phyloP scores from a whole-genome alignment of 257 asterid genomes.

The Forsythia viridissima region DNA sequence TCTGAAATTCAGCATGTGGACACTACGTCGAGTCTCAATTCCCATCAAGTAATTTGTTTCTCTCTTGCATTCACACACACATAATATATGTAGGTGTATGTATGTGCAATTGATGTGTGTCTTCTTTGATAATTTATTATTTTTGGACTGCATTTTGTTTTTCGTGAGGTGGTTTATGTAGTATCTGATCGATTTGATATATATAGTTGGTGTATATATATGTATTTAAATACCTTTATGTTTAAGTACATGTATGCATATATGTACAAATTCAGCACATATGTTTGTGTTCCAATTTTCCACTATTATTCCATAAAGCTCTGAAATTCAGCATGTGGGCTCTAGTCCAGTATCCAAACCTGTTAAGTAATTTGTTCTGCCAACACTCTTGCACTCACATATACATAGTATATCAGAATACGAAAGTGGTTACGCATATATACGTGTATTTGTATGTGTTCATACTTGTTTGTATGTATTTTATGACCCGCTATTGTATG shows the following conservation, averaged over 20 bases:
- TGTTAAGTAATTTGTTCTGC: not conserved
- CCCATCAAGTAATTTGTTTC: constrained; percentile 32
- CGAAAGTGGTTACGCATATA: not conserved
- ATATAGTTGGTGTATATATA: not conserved
- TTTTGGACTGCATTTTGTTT: not conserved
- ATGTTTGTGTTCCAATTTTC: not conserved
- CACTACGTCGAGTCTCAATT: constrained; percentile 40
- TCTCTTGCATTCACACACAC: not conserved
- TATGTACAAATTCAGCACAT: not conserved
- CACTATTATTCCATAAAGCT: not conserved
- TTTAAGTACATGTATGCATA: not conserved
- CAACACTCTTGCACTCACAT: not conserved
- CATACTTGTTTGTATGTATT: not conserved
- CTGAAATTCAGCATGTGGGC: not conserved
- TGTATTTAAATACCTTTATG: not conserved
- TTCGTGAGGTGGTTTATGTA: not conserved
- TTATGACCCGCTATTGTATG: not conserved
- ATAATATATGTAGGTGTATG: not conserved
- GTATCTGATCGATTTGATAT: not conserved
- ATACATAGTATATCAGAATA: not conserved
- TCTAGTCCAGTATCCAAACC: not conserved
- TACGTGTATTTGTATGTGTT: not conserved
- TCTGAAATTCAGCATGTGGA: constrained; percentile 34
- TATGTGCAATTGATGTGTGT: not conserved
- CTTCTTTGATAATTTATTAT: not conserved